Evolutionary conservation across 805 yeast genomes (phyloP).

Genomic region (Myxozyma mucilagina): DNA sequence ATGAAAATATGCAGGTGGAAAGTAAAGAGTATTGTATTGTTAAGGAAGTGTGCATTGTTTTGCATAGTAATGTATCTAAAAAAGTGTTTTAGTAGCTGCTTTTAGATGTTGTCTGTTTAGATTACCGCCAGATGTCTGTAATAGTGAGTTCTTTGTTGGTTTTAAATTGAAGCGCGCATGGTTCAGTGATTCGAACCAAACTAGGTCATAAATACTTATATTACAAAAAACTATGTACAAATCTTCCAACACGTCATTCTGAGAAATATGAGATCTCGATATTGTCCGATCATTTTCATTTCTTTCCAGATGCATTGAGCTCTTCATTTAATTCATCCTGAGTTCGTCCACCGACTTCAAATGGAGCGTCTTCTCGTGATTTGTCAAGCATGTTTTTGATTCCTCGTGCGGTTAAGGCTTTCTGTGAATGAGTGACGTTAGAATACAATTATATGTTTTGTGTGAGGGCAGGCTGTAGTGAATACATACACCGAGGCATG

Average conservation of each 20-base stretch:
- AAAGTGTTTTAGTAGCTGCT: neutral
- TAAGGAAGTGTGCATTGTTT: neutral
- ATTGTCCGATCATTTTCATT: neutral
- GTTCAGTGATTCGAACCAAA: no score
- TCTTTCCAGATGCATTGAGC: neutral
- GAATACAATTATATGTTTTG: neutral
- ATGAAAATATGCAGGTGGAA: neutral
- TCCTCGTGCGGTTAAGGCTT: slow-evolving; percentile 66
- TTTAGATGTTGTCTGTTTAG: neutral
- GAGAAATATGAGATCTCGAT: no score
- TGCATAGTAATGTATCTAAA: neutral
- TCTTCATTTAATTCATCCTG: slow-evolving; percentile 31
- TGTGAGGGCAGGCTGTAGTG: no score
- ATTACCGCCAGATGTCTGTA: neutral
- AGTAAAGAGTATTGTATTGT: neutral
- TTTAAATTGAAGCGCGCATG: no score
- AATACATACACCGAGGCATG: slow-evolving; percentile 70
- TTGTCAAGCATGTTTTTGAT: slow-evolving; percentile 82
- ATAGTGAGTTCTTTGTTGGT: neutral
- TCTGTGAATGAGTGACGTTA: slow-evolving; percentile 34
- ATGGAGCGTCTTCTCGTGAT: slow-evolving; percentile 88
- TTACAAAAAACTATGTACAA: neutral
- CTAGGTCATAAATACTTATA: neutral
- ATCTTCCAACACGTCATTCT: neutral
- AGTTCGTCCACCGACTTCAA: slow-evolving; percentile 62